These are phyloP conservation scores for Leishmania tarentolae DNA, from an alignment of 208 protist genomes.

Conservation along the genomic window DNA sequence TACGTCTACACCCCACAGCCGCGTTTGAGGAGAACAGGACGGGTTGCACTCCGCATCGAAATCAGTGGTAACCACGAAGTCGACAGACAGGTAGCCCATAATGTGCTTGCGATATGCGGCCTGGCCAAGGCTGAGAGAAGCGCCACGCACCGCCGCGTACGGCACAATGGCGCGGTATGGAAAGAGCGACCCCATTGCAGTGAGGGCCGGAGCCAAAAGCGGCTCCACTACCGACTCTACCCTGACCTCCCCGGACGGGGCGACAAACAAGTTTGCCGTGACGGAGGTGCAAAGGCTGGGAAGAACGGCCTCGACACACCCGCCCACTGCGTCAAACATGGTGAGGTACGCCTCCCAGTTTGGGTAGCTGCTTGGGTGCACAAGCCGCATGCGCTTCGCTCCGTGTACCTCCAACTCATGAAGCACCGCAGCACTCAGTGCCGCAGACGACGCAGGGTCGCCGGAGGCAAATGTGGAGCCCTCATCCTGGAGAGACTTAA, in stretches of 20 bases:
- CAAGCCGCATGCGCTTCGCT: conserved; percentile 71
- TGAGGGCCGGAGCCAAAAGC: conserved; percentile 88
- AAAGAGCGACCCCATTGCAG: conserved; percentile 73
- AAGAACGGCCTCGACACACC: conserved; percentile 88
- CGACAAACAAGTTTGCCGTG: conserved; percentile 88
- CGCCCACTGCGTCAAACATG: conserved; percentile 83
- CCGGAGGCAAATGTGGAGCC: not conserved
- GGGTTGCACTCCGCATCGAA: not conserved
- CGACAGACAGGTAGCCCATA: conserved; percentile 89
- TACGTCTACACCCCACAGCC: conserved; percentile 91
- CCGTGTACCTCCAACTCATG: conserved; percentile 75
- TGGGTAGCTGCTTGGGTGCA: conserved; percentile 74
- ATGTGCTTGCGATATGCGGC: conserved; percentile 82
- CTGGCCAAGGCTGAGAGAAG: conserved; percentile 65
- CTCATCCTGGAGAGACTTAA: conserved; percentile 48
- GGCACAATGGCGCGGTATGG: conserved; percentile 57
- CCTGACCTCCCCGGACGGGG: conserved; percentile 74
- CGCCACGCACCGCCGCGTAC: conserved; percentile 65
- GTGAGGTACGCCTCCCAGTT: conserved; percentile 81
- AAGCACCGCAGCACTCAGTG: conserved; percentile 40
- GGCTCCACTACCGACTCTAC: conserved; percentile 88
- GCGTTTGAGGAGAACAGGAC: conserved; percentile 10
- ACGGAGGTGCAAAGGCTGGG: conserved; percentile 45
- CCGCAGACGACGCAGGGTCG: not conserved
- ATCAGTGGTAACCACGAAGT: conserved; percentile 70